Evolutionary conservation across 495 filamentous ascomycete genomes (phyloP).

Genomic region (Penicillium dipodomyicola): DNA sequence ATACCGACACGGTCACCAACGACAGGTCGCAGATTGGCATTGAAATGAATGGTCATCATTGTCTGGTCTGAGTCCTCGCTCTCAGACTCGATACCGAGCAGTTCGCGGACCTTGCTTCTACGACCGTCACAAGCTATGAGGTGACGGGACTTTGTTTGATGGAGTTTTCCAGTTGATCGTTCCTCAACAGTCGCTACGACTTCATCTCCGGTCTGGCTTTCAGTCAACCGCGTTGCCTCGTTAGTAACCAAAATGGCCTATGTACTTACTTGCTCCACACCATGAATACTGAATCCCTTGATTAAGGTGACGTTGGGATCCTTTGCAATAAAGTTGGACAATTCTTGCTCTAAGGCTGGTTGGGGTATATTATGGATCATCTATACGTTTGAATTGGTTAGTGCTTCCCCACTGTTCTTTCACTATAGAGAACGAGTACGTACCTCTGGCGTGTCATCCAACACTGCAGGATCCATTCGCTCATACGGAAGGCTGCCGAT

Average conservation of each 20-base stretch:
- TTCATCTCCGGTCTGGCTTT: conserved; percentile 15
- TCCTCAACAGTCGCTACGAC: conserved; percentile 26
- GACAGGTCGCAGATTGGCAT: conserved; percentile 36
- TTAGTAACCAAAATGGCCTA: not conserved
- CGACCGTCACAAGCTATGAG: conserved; percentile 40
- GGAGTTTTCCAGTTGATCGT: conserved; percentile 11
- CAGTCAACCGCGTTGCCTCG: not conserved
- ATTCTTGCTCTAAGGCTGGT: conserved; percentile 27
- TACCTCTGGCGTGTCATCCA: conserved; percentile 31
- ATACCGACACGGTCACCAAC: conserved; percentile 40
- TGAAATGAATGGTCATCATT: conserved; percentile 50
- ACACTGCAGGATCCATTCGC: conserved; percentile 29
- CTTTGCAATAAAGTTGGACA: conserved; percentile 6
- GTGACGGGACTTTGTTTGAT: conserved; percentile 23
- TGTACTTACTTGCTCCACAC: conserved; percentile 19
- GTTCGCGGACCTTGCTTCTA: conserved; percentile 35
- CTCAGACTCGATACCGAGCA: conserved; percentile 35
- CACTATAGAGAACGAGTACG: conserved; percentile 6
- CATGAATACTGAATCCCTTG: conserved; percentile 18
- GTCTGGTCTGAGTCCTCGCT: conserved; percentile 41
- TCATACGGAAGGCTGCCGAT: conserved; percentile 33
- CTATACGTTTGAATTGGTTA: conserved; percentile 12
- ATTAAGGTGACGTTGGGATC: conserved; percentile 12
- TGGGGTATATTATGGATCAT: conserved; percentile 39
- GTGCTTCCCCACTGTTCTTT: not conserved